Evolutionary conservation across 371 early-diverging fungal genomes (phyloP), one percentile per base, ranked within the genome.

Genomic region (Apophysomyces elegans): DNA sequence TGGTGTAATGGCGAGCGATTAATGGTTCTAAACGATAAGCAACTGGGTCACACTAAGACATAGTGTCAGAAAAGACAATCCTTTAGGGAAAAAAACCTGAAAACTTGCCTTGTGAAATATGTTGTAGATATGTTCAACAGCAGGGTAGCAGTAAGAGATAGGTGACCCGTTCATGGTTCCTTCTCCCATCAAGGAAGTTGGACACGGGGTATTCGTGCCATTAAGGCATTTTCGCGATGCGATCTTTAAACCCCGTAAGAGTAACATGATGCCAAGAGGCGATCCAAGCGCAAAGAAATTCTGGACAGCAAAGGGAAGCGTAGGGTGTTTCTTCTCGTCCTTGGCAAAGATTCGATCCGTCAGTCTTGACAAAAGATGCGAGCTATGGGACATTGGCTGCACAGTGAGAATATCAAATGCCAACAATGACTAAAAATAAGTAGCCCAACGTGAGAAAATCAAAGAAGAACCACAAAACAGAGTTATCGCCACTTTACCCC

Each of bases 281-380:
- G 92, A 91, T 26, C 95, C 95, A 1, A 92, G 77, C 0, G 90
- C 90, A 70, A 87, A 86, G 59, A 87, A 86, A 62, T 87, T 86
- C 16, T 79, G 73, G 4, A 88, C 86, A 0, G 80, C 68, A 58
- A 86, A 88, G 43, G 61, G 54, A 8, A 77, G 63, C 4, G 58
- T 61, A 14, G 61, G 35, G 0, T 60, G 37, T 11, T 50, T 67
- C 32, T 70, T 67, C 7, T 72, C 70, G 5, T 59, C 60, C 56
- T 59, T 50, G 56, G 54, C 8, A 50, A 59, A 26, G 54, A 37
- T 12, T 9, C 54, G 54, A 16, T 50, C 54, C 0, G 54, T 26
- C 32, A 50, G 21, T 21, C 21, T 50, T n/a, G 54, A 18, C 21
- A 50, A 21, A 1, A 50, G 54, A 21, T 50, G 54, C 9, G 21